Conservation (phyloP, 495 filamentous ascomycete genomes). For the Penicillium nucicola region DNA sequence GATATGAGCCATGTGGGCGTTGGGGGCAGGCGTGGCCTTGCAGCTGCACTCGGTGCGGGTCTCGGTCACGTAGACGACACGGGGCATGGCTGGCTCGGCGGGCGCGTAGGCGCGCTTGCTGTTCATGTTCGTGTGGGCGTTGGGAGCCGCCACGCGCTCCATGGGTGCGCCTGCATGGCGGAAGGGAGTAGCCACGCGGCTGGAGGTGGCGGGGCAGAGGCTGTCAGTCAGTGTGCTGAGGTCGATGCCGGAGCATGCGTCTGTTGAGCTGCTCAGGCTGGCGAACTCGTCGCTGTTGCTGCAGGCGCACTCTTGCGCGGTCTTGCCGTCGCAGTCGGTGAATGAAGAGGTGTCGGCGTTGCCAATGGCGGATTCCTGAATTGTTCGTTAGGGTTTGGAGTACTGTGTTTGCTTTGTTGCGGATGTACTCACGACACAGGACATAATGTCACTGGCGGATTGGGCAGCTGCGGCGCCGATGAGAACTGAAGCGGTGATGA, state of each 20-base stretch:
- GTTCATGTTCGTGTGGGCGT: slow-evolving; percentile 4
- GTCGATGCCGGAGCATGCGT: slow-evolving; percentile 16
- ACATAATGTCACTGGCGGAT: not conserved
- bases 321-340: slow-evolving; percentile 8
- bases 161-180: slow-evolving; percentile 25
- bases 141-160: slow-evolving; percentile 1
- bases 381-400: not conserved
- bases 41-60: slow-evolving; percentile 22
- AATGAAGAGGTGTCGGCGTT: slow-evolving; percentile 4
- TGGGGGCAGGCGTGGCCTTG: slow-evolving; percentile 9
- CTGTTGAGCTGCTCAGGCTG: not conserved
- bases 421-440: slow-evolving; percentile 16
- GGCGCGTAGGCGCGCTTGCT: slow-evolving; percentile 16
- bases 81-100: not conserved
- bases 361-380: not conserved
- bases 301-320: slow-evolving; percentile 16
- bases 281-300: slow-evolving; percentile 14
- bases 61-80: slow-evolving; percentile 23
- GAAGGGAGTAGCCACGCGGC: slow-evolving; percentile 1
- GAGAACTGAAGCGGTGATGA: slow-evolving; percentile 17
- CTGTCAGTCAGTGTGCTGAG: slow-evolving; percentile 1
- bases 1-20: slow-evolving; percentile 6
- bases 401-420: not conserved
- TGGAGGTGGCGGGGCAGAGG: slow-evolving; percentile 9
- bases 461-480: slow-evolving; percentile 14